Percentiles rank a stretch among this genome's conserved stretches.
These are phyloP conservation scores for Pleodorina starrii DNA, from an alignment of 139 green algal genomes.

Conservation along the genomic window DNA sequence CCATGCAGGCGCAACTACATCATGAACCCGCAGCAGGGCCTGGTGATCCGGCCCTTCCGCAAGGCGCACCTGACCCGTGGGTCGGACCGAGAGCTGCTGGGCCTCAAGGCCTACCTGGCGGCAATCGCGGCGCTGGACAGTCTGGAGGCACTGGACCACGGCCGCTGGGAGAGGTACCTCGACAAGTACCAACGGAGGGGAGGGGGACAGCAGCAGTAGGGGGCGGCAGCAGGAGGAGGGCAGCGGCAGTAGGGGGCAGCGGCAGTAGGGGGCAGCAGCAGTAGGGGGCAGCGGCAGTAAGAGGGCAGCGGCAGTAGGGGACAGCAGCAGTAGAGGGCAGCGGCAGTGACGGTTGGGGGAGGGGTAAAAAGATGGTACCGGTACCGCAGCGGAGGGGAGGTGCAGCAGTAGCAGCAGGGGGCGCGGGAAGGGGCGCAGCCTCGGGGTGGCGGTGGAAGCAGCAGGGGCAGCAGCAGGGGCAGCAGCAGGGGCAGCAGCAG, in stretches of 20 bases:
- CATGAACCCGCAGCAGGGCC: conserved; percentile 93
- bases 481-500: too few species aligned
- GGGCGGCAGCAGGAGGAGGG: not conserved
- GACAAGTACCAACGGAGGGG: conserved; percentile 7
- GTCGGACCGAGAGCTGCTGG: conserved; percentile 90
- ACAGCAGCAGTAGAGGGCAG: not conserved
- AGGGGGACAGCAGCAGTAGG: not conserved
- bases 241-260: too few species aligned
- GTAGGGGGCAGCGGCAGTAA: not conserved
- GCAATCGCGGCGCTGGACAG: conserved; percentile 79
- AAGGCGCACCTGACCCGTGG: conserved; percentile 81
- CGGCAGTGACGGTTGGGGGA: too few species aligned
- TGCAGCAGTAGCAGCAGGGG: too few species aligned
- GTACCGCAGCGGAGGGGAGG: too few species aligned
- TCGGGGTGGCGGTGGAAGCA: too few species aligned
- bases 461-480: too few species aligned
- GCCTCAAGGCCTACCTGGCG: conserved; percentile 86
- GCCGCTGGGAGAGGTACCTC: conserved; percentile 67
- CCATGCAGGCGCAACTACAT: conserved; percentile 95
- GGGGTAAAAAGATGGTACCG: too few species aligned
- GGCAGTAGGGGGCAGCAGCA: not conserved
- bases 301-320: not conserved
- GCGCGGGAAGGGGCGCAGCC: too few species aligned
- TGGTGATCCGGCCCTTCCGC: conserved; percentile 94
- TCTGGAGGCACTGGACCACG: conserved; percentile 82